Base-by-base conservation (phyloP, 2,329 filamentous ascomycete species). In the Colletotrichum paranaense region DNA sequence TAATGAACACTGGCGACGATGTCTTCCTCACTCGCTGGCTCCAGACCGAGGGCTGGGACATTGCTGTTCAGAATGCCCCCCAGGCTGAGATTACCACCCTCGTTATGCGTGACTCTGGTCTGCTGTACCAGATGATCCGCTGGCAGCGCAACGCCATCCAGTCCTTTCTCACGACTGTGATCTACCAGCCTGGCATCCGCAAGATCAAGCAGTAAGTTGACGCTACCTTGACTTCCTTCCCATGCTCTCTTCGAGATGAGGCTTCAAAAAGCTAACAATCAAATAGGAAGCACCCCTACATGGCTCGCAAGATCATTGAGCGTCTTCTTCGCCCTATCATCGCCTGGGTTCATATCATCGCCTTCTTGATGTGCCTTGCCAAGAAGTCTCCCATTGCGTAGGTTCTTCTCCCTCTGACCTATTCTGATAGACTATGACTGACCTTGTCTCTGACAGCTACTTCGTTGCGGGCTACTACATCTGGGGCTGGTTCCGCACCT, bases 11-110 rank as follows among this genome's bases (percentile, higher is more conserved):
- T 0, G 79, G 79, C 0, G 79, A 80, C 19, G 79, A 80, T 9
- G 72, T 73, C 3, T 80, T 79, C 67, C 76, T 81, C 59, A 80
- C 80, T 1, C 76, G 77, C 7, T 81, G 77, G 73, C 60, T 81
- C 0, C 62, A 78, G 3, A 78, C 76, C 30, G 70, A 78, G 22
- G 77, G 79, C 42, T 80, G 77, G 77, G 72, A 68, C 19, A 63
- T 81, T 2, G 76, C 74, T 12, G 76, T 80, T 28, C 79, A 81
- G 66, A 68, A 78, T 1, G 73, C 62, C 0, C 74, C 75, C 1
- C 76, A 79, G 65, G 77, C 78, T 0, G 60, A 69, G 9, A 77
- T 80, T 0, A 68, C 62, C 5, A 81, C 79, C 0, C 65, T 74
- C 0, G 60, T 80, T 19, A 73, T 77, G 62, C 28, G 65, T 0